Base-by-base conservation (phyloP, 768 basidiomycete species). In the Scleroderma citrinum region DNA sequence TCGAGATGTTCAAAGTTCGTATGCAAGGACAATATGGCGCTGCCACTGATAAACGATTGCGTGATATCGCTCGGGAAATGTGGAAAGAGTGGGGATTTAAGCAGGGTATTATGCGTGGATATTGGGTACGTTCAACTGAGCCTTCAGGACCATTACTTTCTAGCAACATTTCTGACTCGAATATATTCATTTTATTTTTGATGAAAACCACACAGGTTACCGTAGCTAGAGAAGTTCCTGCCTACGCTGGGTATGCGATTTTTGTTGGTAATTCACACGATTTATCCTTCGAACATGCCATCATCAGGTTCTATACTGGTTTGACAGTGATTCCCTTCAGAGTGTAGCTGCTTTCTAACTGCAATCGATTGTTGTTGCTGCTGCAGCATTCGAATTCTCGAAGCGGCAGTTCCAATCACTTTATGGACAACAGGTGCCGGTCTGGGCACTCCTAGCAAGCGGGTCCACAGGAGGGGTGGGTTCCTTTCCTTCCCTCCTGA, bases 1-100 rank as follows among this genome's bases (percentile, higher is more conserved):
- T 92, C 44, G 96, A 99, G 69, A 91, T 98, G 88, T 97, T 97
- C 74, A 98, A 99, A 69, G 91, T 97, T 24, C 79, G 90, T 16
- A 96, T 96, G 95, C 94, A 96, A 68, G 93, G 87, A 7, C 90
- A 97, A 63, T 95, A 96, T 57, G 95, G 94, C 11, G 76, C 74
- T 3, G 74, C 80, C 12, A 75, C 77, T 8, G 93, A 97, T 63
- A 86, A 94, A 66, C 77, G 80, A 35, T 73, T 99, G 23, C 70
- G 84, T 31, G 75, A 71, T 7, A 76, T 97, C 8, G 80, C 79
- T 14, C 71, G 69, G 19, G 92, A 94, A 55, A 91, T 93, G 84
- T 96, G 91, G 85, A 67, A 61, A 26, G 71, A 90, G 52, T 92
- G 85, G 77, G 95, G 96, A 0, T 83, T 98, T 53, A 70, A 81